phyloP scores from a whole-genome alignment of 495 filamentous ascomycete genomes.

The Aspergillus ostianus region DNA sequence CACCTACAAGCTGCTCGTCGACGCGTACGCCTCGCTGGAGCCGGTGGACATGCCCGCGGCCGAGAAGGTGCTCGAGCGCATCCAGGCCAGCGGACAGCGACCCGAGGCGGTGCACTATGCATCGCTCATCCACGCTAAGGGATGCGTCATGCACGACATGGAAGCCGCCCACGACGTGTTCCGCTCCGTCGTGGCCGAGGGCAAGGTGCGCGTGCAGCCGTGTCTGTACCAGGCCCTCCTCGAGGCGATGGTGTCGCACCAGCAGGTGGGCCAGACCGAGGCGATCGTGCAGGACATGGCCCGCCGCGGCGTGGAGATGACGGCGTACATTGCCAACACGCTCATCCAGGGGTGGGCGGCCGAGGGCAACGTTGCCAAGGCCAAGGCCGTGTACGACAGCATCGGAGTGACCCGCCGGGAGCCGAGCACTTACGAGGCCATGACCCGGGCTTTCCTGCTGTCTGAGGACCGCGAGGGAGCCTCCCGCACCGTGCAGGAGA shows the following conservation, averaged over 20 bases:
- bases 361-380: slow-evolving; percentile 76
- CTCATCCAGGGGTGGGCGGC: slow-evolving; percentile 97
- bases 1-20: slow-evolving; percentile 96
- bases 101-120: slow-evolving; percentile 95
- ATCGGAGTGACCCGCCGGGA: slow-evolving; percentile 76
- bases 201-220: slow-evolving; percentile 64
- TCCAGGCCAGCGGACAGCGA: slow-evolving; percentile 67
- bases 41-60: slow-evolving; percentile 89
- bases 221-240: slow-evolving; percentile 95
- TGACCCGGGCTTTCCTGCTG: slow-evolving; percentile 89
- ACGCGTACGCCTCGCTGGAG: slow-evolving; percentile 91
- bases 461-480: slow-evolving; percentile 76
- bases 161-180: slow-evolving; percentile 77
- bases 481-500: slow-evolving; percentile 79
- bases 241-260: slow-evolving; percentile 94
- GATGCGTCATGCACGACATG: slow-evolving; percentile 91
- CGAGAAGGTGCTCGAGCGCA: slow-evolving; percentile 76
- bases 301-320: slow-evolving; percentile 71
- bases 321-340: slow-evolving; percentile 97
- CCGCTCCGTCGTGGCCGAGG: slow-evolving; percentile 68
- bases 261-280: slow-evolving; percentile 74
- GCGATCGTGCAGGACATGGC: slow-evolving; percentile 72
- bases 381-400: slow-evolving; percentile 72
- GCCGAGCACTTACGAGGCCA: slow-evolving; percentile 98
- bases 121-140: slow-evolving; percentile 91